Base-by-base conservation (phyloP, 441 rosid species). In the Adansonia gregorii region DNA sequence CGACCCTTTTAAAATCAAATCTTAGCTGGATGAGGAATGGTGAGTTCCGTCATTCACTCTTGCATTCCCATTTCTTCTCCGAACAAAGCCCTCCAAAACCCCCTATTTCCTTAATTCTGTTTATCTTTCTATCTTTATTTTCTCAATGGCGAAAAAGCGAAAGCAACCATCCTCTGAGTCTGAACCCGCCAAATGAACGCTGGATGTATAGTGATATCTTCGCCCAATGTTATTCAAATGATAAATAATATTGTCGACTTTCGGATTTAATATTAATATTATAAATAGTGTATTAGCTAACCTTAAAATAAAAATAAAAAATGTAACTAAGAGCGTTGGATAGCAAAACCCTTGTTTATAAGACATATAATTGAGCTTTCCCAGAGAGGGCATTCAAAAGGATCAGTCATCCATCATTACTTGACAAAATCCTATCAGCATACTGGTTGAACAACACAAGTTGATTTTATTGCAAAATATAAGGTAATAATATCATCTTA, bases 101-200 rank as follows among this genome's bases (percentile, higher is more conserved):
- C 35, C 35, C 35, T 27, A 9, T 65, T 66, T 58, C 39, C 15
- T 54, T 54, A 1, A n/a, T 54, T 54, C 15, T 52, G 56, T 8
- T 22, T 27, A 10, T 1, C 43, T 20, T 8, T 59, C 64, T 8
- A 58, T 58, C 31, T 8, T 1, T 6, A 2, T 59, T 59, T 39
- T 19, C 74, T 35, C 71, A 51, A 89, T 89, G 93, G 84, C 77
- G 0, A 89, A 31, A 83, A 91, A 90, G 90, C 83, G 96, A 78
- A 88, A 88, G 89, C 88, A 83, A 14, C 66, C 31, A 56, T 39
- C 55, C 1, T 58, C 55, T 74, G 87, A 76, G 11, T 12, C 86
- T 3, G 76, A 80, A 15, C n/a, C 85, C 19, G 15, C 52, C 17
- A 81, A 76, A 14, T 39, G 5, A 3, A 54, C 78, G 24, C n/a